Percentiles rank a stretch among this genome's conserved stretches.
These are phyloP conservation scores for Crithidia acanthocephali DNA, from an alignment of 208 protist genomes.

Conservation along the genomic window DNA sequence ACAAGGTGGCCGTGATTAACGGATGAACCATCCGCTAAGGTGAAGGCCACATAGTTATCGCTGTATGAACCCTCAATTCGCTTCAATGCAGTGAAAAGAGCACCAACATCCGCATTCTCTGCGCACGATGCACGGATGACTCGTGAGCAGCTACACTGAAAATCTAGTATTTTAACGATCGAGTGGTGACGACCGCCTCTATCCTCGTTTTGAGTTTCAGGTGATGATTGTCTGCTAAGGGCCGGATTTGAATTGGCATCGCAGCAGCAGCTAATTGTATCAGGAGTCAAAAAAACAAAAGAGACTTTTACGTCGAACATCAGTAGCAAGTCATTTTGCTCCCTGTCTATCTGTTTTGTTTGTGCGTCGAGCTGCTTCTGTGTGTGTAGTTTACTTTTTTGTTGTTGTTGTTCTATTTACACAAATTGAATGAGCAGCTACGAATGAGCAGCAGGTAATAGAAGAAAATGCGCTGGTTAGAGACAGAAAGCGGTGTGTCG, in stretches of 20 bases:
- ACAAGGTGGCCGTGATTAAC: background rate
- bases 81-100: background rate
- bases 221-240: background rate
- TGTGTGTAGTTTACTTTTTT: no score
- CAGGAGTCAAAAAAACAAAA: conserved; percentile 34
- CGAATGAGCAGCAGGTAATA: no score
- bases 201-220: background rate
- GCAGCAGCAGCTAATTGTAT: conserved; percentile 14
- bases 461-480: no score
- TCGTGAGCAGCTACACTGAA: conserved; percentile 7
- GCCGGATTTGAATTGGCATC: background rate
- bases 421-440: no score
- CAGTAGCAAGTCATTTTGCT: background rate
- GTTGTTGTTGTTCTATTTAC: no score
- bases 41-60: conserved; percentile 21
- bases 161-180: conserved; percentile 22
- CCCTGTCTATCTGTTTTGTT: no score
- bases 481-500: no score
- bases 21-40: conserved; percentile 22
- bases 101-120: background rate
- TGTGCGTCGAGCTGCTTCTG: no score
- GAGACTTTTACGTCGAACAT: conserved; percentile 25
- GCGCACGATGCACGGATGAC: conserved; percentile 5
- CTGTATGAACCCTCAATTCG: background rate
- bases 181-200: background rate